Percentiles rank a stretch among this genome's conserved stretches.
phyloP scores from a whole-genome alignment of 73 alveolate genomes.

The Paramecium pentaurelia region DNA sequence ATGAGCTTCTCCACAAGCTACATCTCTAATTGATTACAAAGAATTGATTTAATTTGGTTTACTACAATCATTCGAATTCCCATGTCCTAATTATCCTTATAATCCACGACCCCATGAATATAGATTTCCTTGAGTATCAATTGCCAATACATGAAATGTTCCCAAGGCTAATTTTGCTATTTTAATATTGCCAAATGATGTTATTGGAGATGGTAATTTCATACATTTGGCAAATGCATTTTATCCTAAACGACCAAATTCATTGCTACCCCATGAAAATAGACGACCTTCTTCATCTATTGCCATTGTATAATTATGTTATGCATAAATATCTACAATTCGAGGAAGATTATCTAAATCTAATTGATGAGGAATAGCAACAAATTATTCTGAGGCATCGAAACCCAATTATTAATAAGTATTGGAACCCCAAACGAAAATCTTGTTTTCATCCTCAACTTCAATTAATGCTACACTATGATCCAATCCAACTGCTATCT shows the following conservation, averaged over 20 bases:
- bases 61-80: background rate
- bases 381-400: constrained; percentile 35
- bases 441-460: constrained; percentile 20
- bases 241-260: constrained; percentile 27
- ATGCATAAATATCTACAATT: background rate
- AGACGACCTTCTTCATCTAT: constrained; percentile 1
- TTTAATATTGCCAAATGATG: background rate
- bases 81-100: constrained; percentile 35
- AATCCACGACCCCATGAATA: constrained; percentile 50
- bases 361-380: constrained; percentile 29
- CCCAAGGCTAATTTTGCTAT: background rate
- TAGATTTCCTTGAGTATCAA: background rate
- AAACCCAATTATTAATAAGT: constrained; percentile 3
- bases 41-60: background rate
- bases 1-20: background rate
- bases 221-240: background rate
- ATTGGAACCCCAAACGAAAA: constrained; percentile 48
- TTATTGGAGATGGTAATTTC: background rate
- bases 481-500: constrained; percentile 36
- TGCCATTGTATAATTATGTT: constrained; percentile 28
- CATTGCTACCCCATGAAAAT: constrained; percentile 35
- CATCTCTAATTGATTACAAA: background rate
- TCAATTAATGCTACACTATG: constrained; percentile 31
- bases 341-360: background rate
- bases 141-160: constrained; percentile 7